These are phyloP conservation scores for Hymenoscyphus occultus DNA, from an alignment of 2,329 filamentous ascomycete species.

Conservation along the genomic window DNA sequence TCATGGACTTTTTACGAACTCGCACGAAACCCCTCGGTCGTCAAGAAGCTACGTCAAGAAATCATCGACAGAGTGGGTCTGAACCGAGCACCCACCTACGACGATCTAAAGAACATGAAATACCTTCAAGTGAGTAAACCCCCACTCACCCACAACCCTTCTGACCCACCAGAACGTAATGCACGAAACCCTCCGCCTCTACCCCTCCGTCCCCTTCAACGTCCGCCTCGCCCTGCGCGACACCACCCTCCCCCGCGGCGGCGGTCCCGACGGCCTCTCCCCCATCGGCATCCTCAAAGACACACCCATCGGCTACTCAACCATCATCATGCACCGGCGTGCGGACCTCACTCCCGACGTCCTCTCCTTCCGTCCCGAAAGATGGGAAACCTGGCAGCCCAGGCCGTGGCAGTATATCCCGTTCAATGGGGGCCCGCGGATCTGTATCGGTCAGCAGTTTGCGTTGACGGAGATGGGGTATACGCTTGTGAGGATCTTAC, in stretches of 20 bases:
- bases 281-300: constrained; percentile 67
- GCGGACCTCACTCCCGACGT: constrained; percentile 56
- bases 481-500: constrained; percentile 68
- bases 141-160: not conserved
- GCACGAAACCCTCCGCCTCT: constrained; percentile 74
- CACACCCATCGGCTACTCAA: constrained; percentile 62
- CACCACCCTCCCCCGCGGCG: constrained; percentile 71
- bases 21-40: constrained; percentile 63
- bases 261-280: constrained; percentile 58
- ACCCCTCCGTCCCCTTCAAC: constrained; percentile 78
- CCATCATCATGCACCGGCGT: constrained; percentile 71
- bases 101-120: constrained; percentile 82
- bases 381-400: constrained; percentile 63
- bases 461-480: constrained; percentile 76
- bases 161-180: constrained; percentile 55
- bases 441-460: constrained; percentile 79
- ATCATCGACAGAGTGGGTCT: constrained; percentile 66
- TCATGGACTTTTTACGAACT: constrained; percentile 84
- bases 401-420: constrained; percentile 70
- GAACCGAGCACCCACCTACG: constrained; percentile 64
- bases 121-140: constrained; percentile 54
- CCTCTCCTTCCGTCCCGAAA: constrained; percentile 55
- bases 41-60: constrained; percentile 68
- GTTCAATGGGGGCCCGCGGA: constrained; percentile 71
- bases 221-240: constrained; percentile 68